Percentiles rank a stretch among this genome's conserved stretches.
phyloP scores from a whole-genome alignment of 345 rosid genomes.

The Arabis alpina region DNA sequence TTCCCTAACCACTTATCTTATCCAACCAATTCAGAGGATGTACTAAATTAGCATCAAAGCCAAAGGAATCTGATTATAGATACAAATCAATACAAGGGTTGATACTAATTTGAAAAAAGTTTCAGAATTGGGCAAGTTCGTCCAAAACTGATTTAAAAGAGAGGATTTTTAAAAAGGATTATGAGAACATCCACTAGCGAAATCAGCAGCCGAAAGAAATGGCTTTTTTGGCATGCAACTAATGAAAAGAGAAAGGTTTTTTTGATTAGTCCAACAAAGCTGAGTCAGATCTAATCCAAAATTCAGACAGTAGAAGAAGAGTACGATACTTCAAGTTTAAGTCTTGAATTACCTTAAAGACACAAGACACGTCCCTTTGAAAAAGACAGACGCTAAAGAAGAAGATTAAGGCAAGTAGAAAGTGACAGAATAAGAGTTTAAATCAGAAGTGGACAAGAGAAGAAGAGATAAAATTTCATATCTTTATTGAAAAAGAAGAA shows the following conservation, averaged over 20 bases:
- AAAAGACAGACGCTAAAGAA: conserved; percentile 29
- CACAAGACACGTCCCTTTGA: conserved; percentile 43
- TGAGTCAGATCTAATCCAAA: conserved; percentile 47
- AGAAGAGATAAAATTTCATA: neutral
- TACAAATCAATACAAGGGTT: conserved; percentile 8
- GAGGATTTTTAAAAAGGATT: conserved; percentile 1
- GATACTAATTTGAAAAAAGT: conserved; percentile 13
- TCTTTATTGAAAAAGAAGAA: neutral
- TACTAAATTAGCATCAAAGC: conserved; percentile 11
- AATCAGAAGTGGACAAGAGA: conserved; percentile 15
- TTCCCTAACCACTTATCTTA: conserved; percentile 38
- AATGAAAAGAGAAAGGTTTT: conserved; percentile 24
- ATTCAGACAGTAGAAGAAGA: conserved; percentile 15
- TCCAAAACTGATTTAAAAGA: conserved; percentile 19
- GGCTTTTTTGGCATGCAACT: conserved; percentile 33
- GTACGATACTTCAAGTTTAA: conserved; percentile 49
- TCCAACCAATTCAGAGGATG: conserved; percentile 16
- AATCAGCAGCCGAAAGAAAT: neutral
- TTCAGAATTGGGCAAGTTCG: conserved; percentile 1
- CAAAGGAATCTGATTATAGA: neutral
- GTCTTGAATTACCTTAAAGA: conserved; percentile 46
- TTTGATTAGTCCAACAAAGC: conserved; percentile 34
- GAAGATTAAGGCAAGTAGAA: conserved; percentile 17
- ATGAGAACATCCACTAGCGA: no score
- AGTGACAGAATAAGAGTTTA: conserved; percentile 20